A percentile compares a stretch with the other conserved stretches of the same genome.
Conservation (phyloP, 1,284 basidiomycete species). For the Heterobasidion annosum region DNA sequence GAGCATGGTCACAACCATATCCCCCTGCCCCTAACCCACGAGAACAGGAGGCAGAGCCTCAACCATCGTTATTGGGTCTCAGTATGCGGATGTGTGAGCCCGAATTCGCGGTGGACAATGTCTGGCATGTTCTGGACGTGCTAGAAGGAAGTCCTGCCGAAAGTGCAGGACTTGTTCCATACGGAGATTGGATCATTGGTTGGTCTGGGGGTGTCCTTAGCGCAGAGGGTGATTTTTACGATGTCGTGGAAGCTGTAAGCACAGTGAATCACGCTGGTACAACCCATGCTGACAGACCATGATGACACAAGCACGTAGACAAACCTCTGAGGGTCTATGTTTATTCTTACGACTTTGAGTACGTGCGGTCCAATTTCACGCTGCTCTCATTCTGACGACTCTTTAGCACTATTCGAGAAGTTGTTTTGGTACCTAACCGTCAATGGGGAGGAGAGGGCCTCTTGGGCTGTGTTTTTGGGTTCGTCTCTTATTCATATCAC, state of each 20-base stretch:
- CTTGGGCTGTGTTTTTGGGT: constrained; percentile 92
- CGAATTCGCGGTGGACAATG: constrained; percentile 80
- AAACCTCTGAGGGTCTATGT: constrained; percentile 91
- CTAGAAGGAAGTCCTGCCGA: constrained; percentile 95
- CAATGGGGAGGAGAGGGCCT: constrained; percentile 96
- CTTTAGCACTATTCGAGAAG: constrained; percentile 78
- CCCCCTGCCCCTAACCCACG: constrained; percentile 24
- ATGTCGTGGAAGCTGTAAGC: constrained; percentile 85
- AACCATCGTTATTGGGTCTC: constrained; percentile 82
- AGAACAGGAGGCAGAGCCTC: constrained; percentile 30
- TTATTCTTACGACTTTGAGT: constrained; percentile 97
- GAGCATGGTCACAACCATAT: constrained; percentile 61
- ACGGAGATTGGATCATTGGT: constrained; percentile 85
- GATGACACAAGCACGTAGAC: constrained; percentile 67
- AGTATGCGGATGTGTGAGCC: constrained; percentile 90
- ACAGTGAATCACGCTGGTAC: neutral
- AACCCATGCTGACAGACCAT: too few species aligned
- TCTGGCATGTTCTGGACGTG: constrained; percentile 98
- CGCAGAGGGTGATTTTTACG: constrained; percentile 96
- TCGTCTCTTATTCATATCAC: constrained; percentile 19
- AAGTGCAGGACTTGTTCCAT: constrained; percentile 78
- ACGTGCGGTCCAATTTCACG: constrained; percentile 25
- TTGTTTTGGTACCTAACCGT: constrained; percentile 87
- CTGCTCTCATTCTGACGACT: constrained; percentile 6
- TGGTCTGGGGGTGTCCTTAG: constrained; percentile 92